Percentiles rank a stretch among this genome's conserved stretches.
phyloP scores from a whole-genome alignment of 176 grass and related monocot genomes.

The Oryza punctata region DNA sequence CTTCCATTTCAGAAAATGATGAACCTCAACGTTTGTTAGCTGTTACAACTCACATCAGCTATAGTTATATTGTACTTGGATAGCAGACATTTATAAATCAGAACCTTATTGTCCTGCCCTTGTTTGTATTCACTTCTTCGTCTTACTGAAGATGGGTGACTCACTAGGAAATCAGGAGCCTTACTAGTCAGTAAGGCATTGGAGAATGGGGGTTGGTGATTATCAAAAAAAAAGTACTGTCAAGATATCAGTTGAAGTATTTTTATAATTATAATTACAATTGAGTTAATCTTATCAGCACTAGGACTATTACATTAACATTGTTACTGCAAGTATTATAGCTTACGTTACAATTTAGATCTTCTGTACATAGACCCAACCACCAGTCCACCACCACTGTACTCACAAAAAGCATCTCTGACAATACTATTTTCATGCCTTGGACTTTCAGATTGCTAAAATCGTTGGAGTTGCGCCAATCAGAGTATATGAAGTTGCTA shows the following conservation, averaged over 20 bases:
- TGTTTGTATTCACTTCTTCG: background rate
- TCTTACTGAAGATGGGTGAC: background rate
- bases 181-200: background rate
- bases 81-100: conserved; percentile 5
- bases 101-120: background rate
- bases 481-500: conserved; percentile 98
- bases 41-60: background rate
- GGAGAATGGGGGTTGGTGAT: background rate
- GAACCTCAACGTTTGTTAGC: background rate
- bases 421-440: background rate
- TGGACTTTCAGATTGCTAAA: conserved; percentile 78
- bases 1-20: background rate
- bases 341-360: background rate
- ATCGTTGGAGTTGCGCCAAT: conserved; percentile 85
- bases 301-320: background rate
- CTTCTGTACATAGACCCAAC: background rate
- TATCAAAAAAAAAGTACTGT: background rate
- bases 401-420: background rate
- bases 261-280: background rate
- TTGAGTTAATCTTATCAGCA: background rate
- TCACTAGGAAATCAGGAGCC: background rate
- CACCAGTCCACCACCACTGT: background rate
- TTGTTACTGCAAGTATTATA: background rate
- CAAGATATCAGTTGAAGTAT: background rate
- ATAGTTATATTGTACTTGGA: background rate